phyloP scores from a whole-genome alignment of 1,284 basidiomycete genomes.

The Boletellus deceptivus region DNA sequence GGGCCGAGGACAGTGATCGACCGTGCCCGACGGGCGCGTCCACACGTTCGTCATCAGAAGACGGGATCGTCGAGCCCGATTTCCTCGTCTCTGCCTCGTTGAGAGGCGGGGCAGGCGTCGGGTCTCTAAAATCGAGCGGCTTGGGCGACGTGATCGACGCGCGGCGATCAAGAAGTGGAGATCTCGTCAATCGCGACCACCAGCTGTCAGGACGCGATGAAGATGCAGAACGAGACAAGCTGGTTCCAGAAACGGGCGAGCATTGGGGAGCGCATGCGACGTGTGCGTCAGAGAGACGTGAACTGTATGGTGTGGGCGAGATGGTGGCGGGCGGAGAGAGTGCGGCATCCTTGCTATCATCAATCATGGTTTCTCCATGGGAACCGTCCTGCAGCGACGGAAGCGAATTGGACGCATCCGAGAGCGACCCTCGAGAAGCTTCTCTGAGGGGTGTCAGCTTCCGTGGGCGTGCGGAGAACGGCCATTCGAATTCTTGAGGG shows the following conservation, averaged over 20 bases:
- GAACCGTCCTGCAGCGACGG: constrained; percentile 28
- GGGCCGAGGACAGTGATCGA: constrained; percentile 50
- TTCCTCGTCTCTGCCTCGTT: constrained; percentile 50
- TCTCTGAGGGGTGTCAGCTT: constrained; percentile 30
- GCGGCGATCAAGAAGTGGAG: constrained; percentile 42
- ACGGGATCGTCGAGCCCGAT: constrained; percentile 33
- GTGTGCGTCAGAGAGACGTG: constrained; percentile 15
- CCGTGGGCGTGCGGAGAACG: constrained; percentile 29
- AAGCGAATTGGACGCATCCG: constrained; percentile 25
- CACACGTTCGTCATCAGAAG: constrained; percentile 12
- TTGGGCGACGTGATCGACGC: constrained; percentile 43
- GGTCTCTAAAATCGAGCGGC: constrained; percentile 65
- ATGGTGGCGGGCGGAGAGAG: constrained; percentile 6
- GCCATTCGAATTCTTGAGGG: constrained; percentile 26
- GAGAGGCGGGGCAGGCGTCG: constrained; percentile 64
- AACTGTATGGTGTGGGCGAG: constrained; percentile 13
- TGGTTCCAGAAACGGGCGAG: constrained; percentile 23
- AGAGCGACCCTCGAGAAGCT: constrained; percentile 20
- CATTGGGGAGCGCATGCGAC: constrained; percentile 9
- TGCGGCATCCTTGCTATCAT: constrained; percentile 22
- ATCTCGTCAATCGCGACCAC: constrained; percentile 46
- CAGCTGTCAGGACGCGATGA: constrained; percentile 44
- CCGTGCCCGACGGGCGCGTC: constrained; percentile 34
- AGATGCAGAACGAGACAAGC: constrained; percentile 30
- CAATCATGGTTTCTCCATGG: constrained; percentile 26